Evolutionary conservation across 345 rosid genomes (phyloP).

Genomic region (Draba incana): DNA sequence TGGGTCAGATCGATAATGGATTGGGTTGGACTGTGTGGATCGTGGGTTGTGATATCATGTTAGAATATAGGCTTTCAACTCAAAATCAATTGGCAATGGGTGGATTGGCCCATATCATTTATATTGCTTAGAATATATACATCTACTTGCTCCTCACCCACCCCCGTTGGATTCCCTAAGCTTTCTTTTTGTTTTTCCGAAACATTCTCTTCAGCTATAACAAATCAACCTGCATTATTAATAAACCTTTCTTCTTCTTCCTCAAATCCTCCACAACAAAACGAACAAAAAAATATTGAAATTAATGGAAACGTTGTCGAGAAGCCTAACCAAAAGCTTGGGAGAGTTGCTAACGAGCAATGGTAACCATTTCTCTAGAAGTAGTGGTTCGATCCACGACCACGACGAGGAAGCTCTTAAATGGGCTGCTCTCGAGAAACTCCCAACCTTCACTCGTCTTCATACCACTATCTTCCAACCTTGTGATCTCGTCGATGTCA

Average conservation of each 20-base stretch:
- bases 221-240: slow-evolving; percentile 21
- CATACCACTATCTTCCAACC: slow-evolving; percentile 72
- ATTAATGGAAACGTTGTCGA: slow-evolving; percentile 37
- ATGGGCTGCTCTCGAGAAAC: slow-evolving; percentile 94
- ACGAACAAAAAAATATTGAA: neutral
- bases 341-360: slow-evolving; percentile 53
- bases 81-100: no score
- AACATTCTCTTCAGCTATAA: slow-evolving; percentile 7
- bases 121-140: neutral
- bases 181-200: slow-evolving; percentile 40
- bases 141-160: slow-evolving; percentile 23
- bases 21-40: no score
- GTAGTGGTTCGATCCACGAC: slow-evolving; percentile 50
- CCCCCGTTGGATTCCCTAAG: slow-evolving; percentile 19
- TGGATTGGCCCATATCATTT: no score
- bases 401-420: slow-evolving; percentile 87
- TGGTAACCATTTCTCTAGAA: slow-evolving; percentile 38
- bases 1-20: no score
- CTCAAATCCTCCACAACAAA: neutral
- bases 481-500: slow-evolving; percentile 61
- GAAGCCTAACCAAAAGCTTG: slow-evolving; percentile 57
- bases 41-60: no score
- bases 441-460: slow-evolving; percentile 78
- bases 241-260: slow-evolving; percentile 6
- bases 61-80: no score